Evolutionary conservation across 371 early-diverging fungal genomes (phyloP), one percentile per base, ranked within the genome.

Genomic region (Mortierella sp.): DNA sequence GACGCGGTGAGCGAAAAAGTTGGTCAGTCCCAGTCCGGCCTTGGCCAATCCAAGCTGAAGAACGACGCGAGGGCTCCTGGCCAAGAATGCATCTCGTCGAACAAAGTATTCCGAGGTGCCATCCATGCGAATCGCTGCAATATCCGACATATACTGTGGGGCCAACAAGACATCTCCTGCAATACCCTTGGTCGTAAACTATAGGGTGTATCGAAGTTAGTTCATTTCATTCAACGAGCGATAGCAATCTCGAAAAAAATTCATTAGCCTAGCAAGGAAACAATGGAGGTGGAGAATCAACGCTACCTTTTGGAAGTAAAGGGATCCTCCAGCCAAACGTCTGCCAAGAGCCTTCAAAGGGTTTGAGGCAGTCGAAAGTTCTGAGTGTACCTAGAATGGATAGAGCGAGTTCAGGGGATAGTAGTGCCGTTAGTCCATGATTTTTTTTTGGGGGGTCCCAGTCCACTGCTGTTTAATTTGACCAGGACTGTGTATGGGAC

Each of bases 81-180:
- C 94, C 51, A 93, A 70, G 64, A 92, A 84, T 15, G 93, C 86
- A 48, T 88, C 87, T n/a, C 89, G 86, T 60, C 92, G 84, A 56
- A 93, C 83, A 66, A 85, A 90, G 62, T 91, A 90, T 58, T 90
- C 91, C 12, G 84, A 82, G 2, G 84, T 82, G 16, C 89, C 90
- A 37, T 86, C 84, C 66, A 92, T 72, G 26, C 88, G 82, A 48
- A 93, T 85, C 6, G 86, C 87, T 1, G 88, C 86, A 64, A 93
- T 88, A 47, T 90, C 93, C 37, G 92, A 91, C 57, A 91, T 83
- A 28, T 80, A 75, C 47, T 81, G 80, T 16, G 93, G 93, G 5
- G 92, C 89, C 57, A 93, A 64, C 61, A 93, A 80, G n/a, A 93
- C 83, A 69, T 92, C 94, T 18, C 91, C 93, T 5, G 90, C 75